A percentile compares a stretch with the other conserved stretches of the same genome.
Evolutionary conservation across 305 asterid species (phyloP).

Genomic region (Fraxinus sp.): DNA sequence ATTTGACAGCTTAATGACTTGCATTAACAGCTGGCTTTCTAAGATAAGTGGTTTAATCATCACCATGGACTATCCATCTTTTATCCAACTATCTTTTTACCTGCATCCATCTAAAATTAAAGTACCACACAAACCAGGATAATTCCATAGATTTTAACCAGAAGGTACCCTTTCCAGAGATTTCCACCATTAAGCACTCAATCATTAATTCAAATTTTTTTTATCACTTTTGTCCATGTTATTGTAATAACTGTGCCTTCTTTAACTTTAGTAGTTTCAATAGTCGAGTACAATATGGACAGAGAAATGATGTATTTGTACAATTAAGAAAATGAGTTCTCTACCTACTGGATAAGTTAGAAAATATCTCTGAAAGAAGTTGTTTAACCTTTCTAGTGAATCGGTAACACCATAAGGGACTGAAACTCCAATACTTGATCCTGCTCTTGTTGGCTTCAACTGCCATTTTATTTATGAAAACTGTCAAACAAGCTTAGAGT

Average conservation of each 20-base stretch:
- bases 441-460: slow-evolving; percentile 91
- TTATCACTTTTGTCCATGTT: neutral
- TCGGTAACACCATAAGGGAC: slow-evolving; percentile 90
- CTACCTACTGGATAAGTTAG: slow-evolving; percentile 21
- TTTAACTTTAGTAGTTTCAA: neutral
- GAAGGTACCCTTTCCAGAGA: neutral
- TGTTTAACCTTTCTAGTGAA: slow-evolving; percentile 58
- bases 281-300: neutral
- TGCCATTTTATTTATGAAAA: slow-evolving; percentile 36
- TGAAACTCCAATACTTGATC: slow-evolving; percentile 87
- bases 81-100: neutral
- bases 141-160: neutral
- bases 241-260: neutral
- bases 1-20: neutral
- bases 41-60: neutral
- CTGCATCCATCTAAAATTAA: neutral
- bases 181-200: neutral
- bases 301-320: neutral
- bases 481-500: slow-evolving; percentile 17
- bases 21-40: neutral
- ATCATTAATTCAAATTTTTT: neutral
- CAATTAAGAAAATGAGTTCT: slow-evolving; percentile 2
- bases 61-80: neutral
- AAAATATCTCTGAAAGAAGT: slow-evolving; percentile 62
- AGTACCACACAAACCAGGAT: neutral